Percentiles rank a stretch among this genome's conserved stretches.
These are phyloP conservation scores for Penicillium ucsense DNA, from an alignment of 495 filamentous ascomycete genomes.

Conservation along the genomic window DNA sequence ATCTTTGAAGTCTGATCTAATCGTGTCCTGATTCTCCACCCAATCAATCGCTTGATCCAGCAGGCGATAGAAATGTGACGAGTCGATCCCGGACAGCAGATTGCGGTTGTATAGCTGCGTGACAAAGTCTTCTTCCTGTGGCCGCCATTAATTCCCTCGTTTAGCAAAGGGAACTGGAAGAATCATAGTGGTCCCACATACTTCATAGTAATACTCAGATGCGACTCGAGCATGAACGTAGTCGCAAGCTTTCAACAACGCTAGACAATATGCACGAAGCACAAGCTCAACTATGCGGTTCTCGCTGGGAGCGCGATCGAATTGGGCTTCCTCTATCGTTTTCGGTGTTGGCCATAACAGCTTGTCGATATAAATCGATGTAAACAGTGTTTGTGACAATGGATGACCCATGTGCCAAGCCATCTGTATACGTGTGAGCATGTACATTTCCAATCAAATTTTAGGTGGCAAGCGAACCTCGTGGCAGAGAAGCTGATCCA, in stretches of 20 bases:
- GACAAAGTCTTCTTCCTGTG: conserved; percentile 90
- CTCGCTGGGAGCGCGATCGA: conserved; percentile 36
- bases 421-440: conserved; percentile 50
- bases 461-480: conserved; percentile 47
- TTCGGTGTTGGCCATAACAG: conserved; percentile 63
- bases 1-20: conserved; percentile 40
- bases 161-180: neutral
- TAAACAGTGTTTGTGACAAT: conserved; percentile 88
- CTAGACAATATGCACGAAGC: conserved; percentile 79
- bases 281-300: conserved; percentile 52
- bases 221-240: conserved; percentile 66
- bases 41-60: conserved; percentile 50
- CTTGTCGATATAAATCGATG: conserved; percentile 85
- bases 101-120: conserved; percentile 77
- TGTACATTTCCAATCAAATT: neutral
- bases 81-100: conserved; percentile 55
- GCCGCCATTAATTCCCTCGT: neutral
- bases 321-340: conserved; percentile 60
- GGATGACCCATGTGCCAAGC: conserved; percentile 95
- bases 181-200: conserved; percentile 20
- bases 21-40: conserved; percentile 38
- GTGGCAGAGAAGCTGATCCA: conserved; percentile 84
- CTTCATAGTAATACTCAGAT: conserved; percentile 80
- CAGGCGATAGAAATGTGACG: conserved; percentile 44
- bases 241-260: conserved; percentile 71